Base-by-base conservation (phyloP, 2,329 filamentous ascomycete species). In the Fusarium sp. region DNA sequence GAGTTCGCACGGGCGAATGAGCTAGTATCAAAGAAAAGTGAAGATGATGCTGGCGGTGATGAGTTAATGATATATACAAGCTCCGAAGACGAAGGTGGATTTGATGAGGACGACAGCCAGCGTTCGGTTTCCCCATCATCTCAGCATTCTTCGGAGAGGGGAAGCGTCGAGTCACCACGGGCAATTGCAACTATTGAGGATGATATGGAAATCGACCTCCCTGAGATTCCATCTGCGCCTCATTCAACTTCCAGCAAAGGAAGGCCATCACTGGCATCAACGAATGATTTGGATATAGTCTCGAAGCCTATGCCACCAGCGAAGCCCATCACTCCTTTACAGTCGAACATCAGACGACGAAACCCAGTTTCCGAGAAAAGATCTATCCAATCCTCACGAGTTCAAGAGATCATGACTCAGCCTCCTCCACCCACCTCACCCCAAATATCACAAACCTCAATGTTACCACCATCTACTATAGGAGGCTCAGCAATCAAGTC, bases 1-100 rank as follows among this genome's bases (percentile, higher is more conserved):
- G 78, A 83, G 51, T 79, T 80, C 11, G 72, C 71, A 20, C 58
- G 68, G 7, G 75, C 69, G 18, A 75, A 51, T 13, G 39, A 53
- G 26, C 65, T 59, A n/a, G 53, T 74, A 22, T 48, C 50, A 16
- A 31, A 67, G 76, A n/a, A 44, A 50, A 16, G 44, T 42, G 18
- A 57, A 61, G 24, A 28, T 54, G 24, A 30, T 54, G 50, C 20
- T n/a, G 31, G 33, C 20, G 66, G 61, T 14, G 71, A 67, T 33
- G 59, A 51, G 16, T 11, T 67, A 7, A 66, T 44, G 30, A 67
- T 72, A n/a, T 74, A 74, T 36, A 72, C 71, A n/a, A 73, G 71
- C 31, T 69, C 68, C 39, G 67, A 68, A 11, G 47, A 48, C 24
- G 68, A 68, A 16, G 56, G 36, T 30, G 67, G 45, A 7, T 35